Conservation (phyloP, 768 basidiomycete genomes). For the Leccinellum luteum region DNA sequence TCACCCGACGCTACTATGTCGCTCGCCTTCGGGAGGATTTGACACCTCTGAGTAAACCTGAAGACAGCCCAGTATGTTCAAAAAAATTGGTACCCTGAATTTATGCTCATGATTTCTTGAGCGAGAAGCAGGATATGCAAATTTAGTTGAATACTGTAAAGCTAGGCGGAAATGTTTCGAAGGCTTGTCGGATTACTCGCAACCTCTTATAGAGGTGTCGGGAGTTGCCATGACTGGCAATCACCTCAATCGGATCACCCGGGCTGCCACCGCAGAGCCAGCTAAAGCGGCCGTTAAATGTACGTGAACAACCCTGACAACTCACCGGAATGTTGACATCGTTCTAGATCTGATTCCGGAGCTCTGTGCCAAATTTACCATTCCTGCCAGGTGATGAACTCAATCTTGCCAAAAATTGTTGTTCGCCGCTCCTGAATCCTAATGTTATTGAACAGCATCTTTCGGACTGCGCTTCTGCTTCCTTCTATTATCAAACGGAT, state of each 20-base stretch:
- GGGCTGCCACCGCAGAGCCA: conserved; percentile 34
- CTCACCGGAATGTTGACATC: conserved; percentile 28
- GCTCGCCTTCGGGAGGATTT: conserved; percentile 60
- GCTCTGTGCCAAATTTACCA: conserved; percentile 65
- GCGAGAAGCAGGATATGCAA: conserved; percentile 62
- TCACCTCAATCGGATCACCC: conserved; percentile 55
- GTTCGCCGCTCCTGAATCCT: conserved; percentile 19
- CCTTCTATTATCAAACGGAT: conserved; percentile 74
- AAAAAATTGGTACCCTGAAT: neutral
- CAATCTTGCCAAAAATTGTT: conserved; percentile 12
- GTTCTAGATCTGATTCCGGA: conserved; percentile 79
- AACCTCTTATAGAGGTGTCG: conserved; percentile 71
- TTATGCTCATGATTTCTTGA: conserved; percentile 27
- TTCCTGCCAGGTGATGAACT: conserved; percentile 64
- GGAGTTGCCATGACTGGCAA: conserved; percentile 51
- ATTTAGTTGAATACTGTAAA: conserved; percentile 65
- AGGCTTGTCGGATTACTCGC: conserved; percentile 56
- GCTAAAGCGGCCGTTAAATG: conserved; percentile 55
- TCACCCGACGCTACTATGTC: conserved; percentile 66
- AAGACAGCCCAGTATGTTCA: conserved; percentile 57
- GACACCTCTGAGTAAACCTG: conserved; percentile 68
- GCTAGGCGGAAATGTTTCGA: conserved; percentile 59
- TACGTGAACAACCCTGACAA: conserved; percentile 33
- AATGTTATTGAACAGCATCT: conserved; percentile 44
- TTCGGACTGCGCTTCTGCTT: conserved; percentile 65